Conservation (phyloP, 768 basidiomycete species). For the Pleurotus ostreatus region DNA sequence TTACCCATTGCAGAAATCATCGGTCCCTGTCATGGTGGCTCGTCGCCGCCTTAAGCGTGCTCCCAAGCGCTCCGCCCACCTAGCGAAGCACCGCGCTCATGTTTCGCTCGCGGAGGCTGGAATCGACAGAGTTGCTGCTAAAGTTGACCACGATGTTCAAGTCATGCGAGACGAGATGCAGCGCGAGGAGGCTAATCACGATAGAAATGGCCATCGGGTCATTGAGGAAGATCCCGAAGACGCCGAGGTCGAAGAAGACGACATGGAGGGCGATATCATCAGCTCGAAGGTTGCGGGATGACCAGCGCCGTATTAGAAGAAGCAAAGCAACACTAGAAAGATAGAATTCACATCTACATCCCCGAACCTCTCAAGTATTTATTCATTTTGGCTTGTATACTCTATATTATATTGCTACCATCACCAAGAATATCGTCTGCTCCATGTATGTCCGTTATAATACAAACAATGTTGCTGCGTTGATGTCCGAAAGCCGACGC, state of each 20-base stretch:
- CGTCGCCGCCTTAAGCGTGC: conserved; percentile 88
- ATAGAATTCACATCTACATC: neutral
- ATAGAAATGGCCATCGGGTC: conserved; percentile 24
- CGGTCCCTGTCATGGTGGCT: conserved; percentile 96
- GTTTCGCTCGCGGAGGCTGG: conserved; percentile 85
- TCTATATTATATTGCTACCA: neutral
- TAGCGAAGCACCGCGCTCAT: conserved; percentile 75
- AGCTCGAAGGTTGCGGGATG: conserved; percentile 32
- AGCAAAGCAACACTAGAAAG: neutral
- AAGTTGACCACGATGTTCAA: conserved; percentile 83
- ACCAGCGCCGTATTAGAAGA: neutral
- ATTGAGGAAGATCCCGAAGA: conserved; percentile 16
- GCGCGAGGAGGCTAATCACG: conserved; percentile 45
- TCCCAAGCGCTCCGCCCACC: conserved; percentile 74
- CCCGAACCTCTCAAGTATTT: neutral
- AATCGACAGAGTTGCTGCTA: conserved; percentile 83
- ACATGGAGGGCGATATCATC: conserved; percentile 24
- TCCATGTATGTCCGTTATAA: too few relatives aligned
- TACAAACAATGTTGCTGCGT: too few relatives aligned
- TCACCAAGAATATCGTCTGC: too few relatives aligned
- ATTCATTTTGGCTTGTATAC: neutral
- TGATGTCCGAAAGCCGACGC: too few relatives aligned
- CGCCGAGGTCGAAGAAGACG: conserved; percentile 17
- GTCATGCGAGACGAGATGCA: conserved; percentile 76
- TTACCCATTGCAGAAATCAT: conserved; percentile 59